A percentile compares a stretch with the other conserved stretches of the same genome.
Conservation (phyloP, 148 eudicot genomes). For the Vaccinium darrowii region DNA sequence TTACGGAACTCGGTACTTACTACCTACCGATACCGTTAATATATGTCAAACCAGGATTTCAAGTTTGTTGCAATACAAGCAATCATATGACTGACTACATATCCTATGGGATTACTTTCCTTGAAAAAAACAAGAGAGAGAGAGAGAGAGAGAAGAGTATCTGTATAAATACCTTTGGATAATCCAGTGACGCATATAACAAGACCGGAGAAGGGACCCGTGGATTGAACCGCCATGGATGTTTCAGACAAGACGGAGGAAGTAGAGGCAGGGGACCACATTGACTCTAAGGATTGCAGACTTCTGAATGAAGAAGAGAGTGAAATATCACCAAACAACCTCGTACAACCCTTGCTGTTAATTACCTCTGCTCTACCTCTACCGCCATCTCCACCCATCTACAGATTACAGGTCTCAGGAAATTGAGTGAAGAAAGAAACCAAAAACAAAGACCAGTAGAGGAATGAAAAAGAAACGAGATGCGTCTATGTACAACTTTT, state of each 20-base stretch:
- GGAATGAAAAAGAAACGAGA: not conserved
- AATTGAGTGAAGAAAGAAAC: not conserved
- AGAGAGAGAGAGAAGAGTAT: not conserved
- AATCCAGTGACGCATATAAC: conserved; percentile 85
- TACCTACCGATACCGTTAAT: not conserved
- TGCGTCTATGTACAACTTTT: too few relatives aligned
- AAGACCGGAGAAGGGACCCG: conserved; percentile 64
- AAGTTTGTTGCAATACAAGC: too few relatives aligned
- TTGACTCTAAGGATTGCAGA: conserved; percentile 21
- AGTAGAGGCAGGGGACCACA: conserved; percentile 25
- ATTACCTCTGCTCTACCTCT: conserved; percentile 30
- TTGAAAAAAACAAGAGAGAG: not conserved
- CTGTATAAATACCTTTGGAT: conserved; percentile 48
- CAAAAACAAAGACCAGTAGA: not conserved
- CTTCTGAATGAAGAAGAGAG: conserved; percentile 23
- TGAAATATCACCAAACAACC: conserved; percentile 27
- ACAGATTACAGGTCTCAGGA: not conserved
- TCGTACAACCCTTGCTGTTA: conserved; percentile 39
- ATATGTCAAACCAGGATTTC: not conserved
- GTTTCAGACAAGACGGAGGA: conserved; percentile 13
- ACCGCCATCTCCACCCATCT: conserved; percentile 30
- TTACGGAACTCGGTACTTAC: not conserved
- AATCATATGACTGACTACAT: too few relatives aligned
- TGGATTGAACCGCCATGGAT: conserved; percentile 8
- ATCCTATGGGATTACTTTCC: not conserved